Conservation (phyloP, 768 basidiomycete species). For the Cubamyces sp. region DNA sequence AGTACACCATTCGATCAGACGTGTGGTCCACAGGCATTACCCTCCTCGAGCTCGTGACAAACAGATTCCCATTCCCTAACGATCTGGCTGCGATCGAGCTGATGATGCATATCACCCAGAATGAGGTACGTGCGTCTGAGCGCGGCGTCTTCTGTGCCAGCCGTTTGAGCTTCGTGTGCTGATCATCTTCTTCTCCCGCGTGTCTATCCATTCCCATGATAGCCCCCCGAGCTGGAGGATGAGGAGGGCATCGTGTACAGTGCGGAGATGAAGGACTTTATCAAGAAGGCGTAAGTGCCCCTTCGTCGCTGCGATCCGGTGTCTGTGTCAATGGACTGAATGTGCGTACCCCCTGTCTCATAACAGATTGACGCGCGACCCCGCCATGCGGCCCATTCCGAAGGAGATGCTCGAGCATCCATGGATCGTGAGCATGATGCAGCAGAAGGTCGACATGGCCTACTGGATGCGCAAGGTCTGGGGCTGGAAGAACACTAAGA, state of each 20-base stretch:
- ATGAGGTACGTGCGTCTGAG: conserved; percentile 56
- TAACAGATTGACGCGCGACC: conserved; percentile 70
- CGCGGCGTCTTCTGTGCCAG: conserved; percentile 13
- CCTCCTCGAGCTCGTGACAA: conserved; percentile 90
- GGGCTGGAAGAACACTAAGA: conserved; percentile 62
- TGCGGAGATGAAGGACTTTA: conserved; percentile 89
- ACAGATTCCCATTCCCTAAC: conserved; percentile 92
- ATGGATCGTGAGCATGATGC: conserved; percentile 79
- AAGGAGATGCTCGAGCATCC: conserved; percentile 82
- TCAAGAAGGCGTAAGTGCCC: conserved; percentile 75
- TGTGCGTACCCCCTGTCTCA: not conserved
- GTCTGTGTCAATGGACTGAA: conserved; percentile 1
- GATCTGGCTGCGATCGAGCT: conserved; percentile 94
- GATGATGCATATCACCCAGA: conserved; percentile 84
- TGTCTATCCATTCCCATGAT: conserved; percentile 26
- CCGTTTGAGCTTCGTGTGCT: conserved; percentile 10
- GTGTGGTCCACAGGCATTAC: conserved; percentile 98
- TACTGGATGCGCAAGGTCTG: conserved; percentile 87
- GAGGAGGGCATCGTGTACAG: conserved; percentile 71
- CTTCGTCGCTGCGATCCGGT: not conserved
- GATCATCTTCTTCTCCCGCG: conserved; percentile 24
- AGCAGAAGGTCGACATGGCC: conserved; percentile 85
- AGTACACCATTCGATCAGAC: conserved; percentile 94
- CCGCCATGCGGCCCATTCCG: conserved; percentile 73
- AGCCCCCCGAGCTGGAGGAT: conserved; percentile 86